Evolutionary conservation across 768 basidiomycete genomes (phyloP), one percentile per base, ranked within the genome.

Genomic region (Mycena vulgaris): DNA sequence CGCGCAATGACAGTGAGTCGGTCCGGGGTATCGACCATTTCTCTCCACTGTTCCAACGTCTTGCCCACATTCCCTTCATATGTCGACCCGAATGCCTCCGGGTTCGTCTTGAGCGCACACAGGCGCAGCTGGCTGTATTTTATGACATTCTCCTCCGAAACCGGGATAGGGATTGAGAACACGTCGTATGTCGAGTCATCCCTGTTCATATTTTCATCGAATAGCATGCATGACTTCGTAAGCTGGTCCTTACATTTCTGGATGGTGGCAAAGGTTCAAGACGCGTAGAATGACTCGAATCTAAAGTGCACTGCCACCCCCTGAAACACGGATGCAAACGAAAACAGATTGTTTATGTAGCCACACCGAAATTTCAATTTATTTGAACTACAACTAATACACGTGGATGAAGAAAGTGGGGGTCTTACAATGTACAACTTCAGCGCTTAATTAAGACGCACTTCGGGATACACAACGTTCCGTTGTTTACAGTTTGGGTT

Each of bases 81-180:
- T 14, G 69, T 77, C 13, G 79, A 79, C 11, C 75, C 72, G 66
- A 80, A 81, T 0, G 77, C 77, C 27, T 79, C 73, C 48, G 79
- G 78, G 53, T 81, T 74, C 37, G 73, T 73, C 39, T 75, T 73
- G 31, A 81, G 78, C 28, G 71, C 72, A 21, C 74, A 66, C 28
- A 81, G 70, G 11, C 82, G 78, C 57, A 81, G 57, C n/a, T 52
- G 28, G 13, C 63, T 71, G 65, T 79, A 78, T 39, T 64, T 59
- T 17, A 35, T 58, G 48, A 80, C 57, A 13, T 79, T 67, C 21
- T 56, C 55, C 1, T 78, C 70, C 1, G 74, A 66, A 23, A 74
- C 61, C 9, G 77, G 78, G 4, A 55, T 16, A 16, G 77, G 71
- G 58, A 77, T 77, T n/a, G 63, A 61, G 47, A 69, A 66, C 6